These are phyloP conservation scores for Aureobasidium sp. DNA, from an alignment of 2,329 filamentous ascomycete genomes.

Conservation along the genomic window DNA sequence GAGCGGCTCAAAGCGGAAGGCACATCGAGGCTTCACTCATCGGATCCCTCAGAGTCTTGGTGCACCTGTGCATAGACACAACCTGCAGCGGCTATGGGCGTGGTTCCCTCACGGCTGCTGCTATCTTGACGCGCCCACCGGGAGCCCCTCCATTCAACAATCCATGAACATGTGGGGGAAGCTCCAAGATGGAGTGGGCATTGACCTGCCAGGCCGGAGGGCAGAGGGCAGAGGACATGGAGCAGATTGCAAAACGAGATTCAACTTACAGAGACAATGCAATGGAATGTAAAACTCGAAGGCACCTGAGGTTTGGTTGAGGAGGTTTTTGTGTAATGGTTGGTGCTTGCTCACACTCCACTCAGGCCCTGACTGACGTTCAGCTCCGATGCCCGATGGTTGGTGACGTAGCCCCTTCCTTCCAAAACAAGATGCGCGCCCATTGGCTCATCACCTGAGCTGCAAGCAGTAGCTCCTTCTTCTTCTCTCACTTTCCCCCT, in stretches of 20 bases:
- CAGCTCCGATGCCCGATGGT: neutral
- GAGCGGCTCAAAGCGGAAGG: neutral
- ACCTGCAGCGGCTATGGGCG: neutral
- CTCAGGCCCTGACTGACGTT: neutral
- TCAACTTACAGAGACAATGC: neutral
- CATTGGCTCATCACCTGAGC: slow-evolving; percentile 7
- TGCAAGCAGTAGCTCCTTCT: neutral
- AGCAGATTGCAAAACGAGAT: neutral
- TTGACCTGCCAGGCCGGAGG: neutral
- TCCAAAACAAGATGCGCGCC: neutral
- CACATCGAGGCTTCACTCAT: neutral
- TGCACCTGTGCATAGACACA: neutral
- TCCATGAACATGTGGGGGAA: neutral
- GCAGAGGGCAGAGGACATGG: neutral
- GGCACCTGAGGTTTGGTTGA: neutral
- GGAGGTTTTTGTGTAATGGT: slow-evolving; percentile 4
- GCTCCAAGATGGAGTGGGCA: neutral
- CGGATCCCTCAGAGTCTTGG: neutral
- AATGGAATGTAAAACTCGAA: neutral
- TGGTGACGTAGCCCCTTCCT: slow-evolving; percentile 3
- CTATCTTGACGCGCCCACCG: neutral
- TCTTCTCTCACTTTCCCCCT: neutral
- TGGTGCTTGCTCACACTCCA: neutral
- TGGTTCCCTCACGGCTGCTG: neutral
- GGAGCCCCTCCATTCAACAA: slow-evolving; percentile 4